Base-by-base conservation (phyloP, 176 grass and related monocot species). In the maize (Zea mays) region DNA sequence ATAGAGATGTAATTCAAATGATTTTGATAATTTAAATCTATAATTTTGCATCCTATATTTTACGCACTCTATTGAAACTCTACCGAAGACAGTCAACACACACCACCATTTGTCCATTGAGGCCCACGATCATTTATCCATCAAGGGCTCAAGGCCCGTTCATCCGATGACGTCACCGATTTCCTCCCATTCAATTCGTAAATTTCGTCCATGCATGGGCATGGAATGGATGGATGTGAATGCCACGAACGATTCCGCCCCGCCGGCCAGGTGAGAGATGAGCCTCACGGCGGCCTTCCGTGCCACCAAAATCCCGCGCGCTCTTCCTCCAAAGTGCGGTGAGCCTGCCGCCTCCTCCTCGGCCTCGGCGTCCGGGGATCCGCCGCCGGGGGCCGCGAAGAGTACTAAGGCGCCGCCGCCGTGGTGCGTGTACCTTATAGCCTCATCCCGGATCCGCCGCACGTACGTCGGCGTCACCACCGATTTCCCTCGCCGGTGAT, bases 381-480 rank as follows among this genome's bases (percentile, higher is more conserved):
- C 75, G 3, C 17, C 75, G 2, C 1, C 61, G 5, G 60, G 11
- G 33, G 0, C 5, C 34, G 3, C 34, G 34, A 65, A 78, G 61
- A 21, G 48, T 36, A 52, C 8, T 33, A n/a, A 21, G 63, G 64
- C 73, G 15, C 50, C 27, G 15, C 50, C 84, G 43, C 39, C 27
- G 14, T 94, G 91, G 94, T 77, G 75, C 61, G 75, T 77, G 33
- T 65, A 77, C 61, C 75, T 77, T 49, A 77, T 77, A 39, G 75
- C 75, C 33, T 77, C 75, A 33, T 77, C 75, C 45, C 76, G 65
- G 72, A 73, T 83, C 62, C 80, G 73, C 36, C 85, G 82, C 48
- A 94, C 89, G 14, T 94, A 98, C 55, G 95, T 98, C 37, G 91
- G 95, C 44, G 85, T 94, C 85, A 98, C 95, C 27, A 98, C 91